Percentiles rank a stretch among this genome's conserved stretches.
These are phyloP conservation scores for Cercospora beticola DNA, from an alignment of 2,329 filamentous ascomycete species.

Conservation along the genomic window DNA sequence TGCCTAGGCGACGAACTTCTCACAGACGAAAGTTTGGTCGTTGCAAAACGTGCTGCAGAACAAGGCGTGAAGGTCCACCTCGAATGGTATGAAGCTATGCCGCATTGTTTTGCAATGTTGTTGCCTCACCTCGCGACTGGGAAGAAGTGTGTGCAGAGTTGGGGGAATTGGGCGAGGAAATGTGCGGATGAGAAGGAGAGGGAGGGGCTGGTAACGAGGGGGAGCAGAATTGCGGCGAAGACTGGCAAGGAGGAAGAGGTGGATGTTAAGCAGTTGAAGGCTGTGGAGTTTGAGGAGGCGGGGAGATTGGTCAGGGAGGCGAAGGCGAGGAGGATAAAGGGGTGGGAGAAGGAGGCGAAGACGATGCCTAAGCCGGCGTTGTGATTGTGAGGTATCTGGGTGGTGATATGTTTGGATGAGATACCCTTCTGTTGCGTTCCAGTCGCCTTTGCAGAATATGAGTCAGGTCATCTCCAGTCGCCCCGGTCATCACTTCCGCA, in stretches of 20 bases:
- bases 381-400: background rate
- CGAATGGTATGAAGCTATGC: slow-evolving; percentile 78
- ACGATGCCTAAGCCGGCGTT: slow-evolving; percentile 36
- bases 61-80: slow-evolving; percentile 64
- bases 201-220: slow-evolving; percentile 32
- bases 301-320: slow-evolving; percentile 32
- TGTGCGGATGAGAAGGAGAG: slow-evolving; percentile 33
- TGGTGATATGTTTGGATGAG: background rate
- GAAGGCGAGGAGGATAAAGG: slow-evolving; percentile 34
- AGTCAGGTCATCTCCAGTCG: background rate
- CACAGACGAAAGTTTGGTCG: slow-evolving; percentile 63
- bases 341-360: slow-evolving; percentile 38
- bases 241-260: slow-evolving; percentile 33
- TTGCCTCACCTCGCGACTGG: slow-evolving; percentile 38
- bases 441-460: background rate
- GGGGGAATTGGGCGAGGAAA: slow-evolving; percentile 34
- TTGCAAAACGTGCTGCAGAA: slow-evolving; percentile 56
- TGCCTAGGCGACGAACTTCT: slow-evolving; percentile 71
- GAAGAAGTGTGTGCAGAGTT: slow-evolving; percentile 40
- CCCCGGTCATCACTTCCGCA: background rate
- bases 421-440: background rate
- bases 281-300: slow-evolving; percentile 32
- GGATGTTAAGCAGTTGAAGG: slow-evolving; percentile 28
- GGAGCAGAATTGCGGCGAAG: slow-evolving; percentile 34
- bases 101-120: slow-evolving; percentile 63